Percentiles rank a stretch among this genome's conserved stretches.
Conservation (phyloP, 305 asterid species). For the Solanum hybrid region DNA sequence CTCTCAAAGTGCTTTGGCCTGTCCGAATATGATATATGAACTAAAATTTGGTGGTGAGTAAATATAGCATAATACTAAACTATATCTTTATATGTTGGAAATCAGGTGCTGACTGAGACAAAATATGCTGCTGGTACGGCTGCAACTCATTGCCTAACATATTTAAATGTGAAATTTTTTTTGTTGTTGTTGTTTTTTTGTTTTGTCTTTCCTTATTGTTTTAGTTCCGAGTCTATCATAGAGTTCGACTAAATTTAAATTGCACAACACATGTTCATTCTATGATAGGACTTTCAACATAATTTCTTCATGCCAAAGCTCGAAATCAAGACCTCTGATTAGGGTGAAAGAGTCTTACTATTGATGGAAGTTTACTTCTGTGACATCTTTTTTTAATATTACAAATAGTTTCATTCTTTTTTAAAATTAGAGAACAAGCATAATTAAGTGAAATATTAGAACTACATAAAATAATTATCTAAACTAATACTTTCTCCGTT, state of each 20-base stretch:
- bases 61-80: neutral
- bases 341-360: neutral
- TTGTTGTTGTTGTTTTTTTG: too few species aligned
- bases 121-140: neutral
- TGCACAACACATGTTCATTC: fast-evolving
- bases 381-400: neutral
- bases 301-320: fast-evolving
- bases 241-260: fast-evolving
- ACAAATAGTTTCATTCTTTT: neutral
- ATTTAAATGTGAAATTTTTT: neutral
- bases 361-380: neutral
- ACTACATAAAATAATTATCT: neutral
- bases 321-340: fast-evolving
- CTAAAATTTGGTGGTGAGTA: constrained; percentile 9
- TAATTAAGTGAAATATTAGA: neutral
- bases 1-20: constrained; percentile 2
- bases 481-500: neutral
- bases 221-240: fast-evolving
- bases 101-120: neutral
- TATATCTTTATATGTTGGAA: neutral
- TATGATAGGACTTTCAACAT: fast-evolving
- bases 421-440: neutral
- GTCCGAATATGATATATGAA: constrained; percentile 15
- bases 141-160: neutral
- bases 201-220: neutral